Conservation (phyloP, 306 rosid genomes). For the Quercus glauca region DNA sequence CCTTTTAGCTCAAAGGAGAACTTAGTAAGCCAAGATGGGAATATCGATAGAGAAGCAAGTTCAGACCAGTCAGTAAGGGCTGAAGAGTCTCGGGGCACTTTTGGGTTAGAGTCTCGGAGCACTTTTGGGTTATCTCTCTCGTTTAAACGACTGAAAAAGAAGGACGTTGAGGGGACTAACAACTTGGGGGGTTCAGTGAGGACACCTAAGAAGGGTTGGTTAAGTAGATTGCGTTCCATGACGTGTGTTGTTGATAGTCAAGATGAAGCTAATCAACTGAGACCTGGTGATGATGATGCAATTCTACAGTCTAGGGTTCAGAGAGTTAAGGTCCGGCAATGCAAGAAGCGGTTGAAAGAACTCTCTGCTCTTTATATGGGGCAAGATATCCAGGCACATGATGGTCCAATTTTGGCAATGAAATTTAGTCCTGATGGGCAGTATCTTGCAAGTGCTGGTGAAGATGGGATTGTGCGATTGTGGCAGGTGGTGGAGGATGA, state of each 20-base stretch:
- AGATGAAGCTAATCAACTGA: slow-evolving; percentile 28
- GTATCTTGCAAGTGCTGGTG: slow-evolving; percentile 90
- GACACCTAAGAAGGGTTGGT: slow-evolving; percentile 56
- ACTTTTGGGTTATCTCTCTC: slow-evolving; percentile 32
- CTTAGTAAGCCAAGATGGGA: slow-evolving; percentile 28
- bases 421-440: slow-evolving; percentile 96
- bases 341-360: slow-evolving; percentile 63
- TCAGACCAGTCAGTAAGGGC: slow-evolving; percentile 29
- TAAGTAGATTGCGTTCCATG: slow-evolving; percentile 59
- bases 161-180: slow-evolving; percentile 24
- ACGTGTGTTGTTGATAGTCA: slow-evolving; percentile 58
- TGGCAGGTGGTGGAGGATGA: slow-evolving; percentile 94
- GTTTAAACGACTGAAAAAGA: slow-evolving; percentile 28
- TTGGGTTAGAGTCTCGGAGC: slow-evolving; percentile 24
- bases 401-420: slow-evolving; percentile 82
- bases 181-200: slow-evolving; percentile 5
- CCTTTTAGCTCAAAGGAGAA: slow-evolving; percentile 32
- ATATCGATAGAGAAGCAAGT: slow-evolving; percentile 23
- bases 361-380: slow-evolving; percentile 86
- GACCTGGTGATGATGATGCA: slow-evolving; percentile 16
- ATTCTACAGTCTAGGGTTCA: slow-evolving; percentile 43
- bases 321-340: slow-evolving; percentile 73
- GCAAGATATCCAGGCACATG: slow-evolving; percentile 89
- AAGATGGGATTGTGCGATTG: slow-evolving; percentile 74
- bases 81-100: slow-evolving; percentile 24